Evolutionary conservation across 192 early-diverging fungal genomes (phyloP).

Genomic region (Phlyctochytrium planicorne): DNA sequence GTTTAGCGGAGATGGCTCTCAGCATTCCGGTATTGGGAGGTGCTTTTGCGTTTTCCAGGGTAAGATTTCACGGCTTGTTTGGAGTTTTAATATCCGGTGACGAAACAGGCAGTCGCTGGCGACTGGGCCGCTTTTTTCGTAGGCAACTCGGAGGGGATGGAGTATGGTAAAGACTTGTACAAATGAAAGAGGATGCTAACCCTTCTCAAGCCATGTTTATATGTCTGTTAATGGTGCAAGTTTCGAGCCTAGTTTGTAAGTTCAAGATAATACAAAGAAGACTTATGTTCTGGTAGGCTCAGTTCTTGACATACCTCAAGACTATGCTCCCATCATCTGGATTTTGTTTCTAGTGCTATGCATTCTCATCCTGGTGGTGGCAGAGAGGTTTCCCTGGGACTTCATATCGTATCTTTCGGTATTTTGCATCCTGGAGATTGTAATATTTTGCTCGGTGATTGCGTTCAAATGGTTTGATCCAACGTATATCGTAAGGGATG

Average conservation of each 20-base stretch:
- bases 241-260: neutral
- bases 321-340: constrained; percentile 2
- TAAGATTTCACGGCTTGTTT: no score
- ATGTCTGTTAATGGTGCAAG: neutral
- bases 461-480: neutral
- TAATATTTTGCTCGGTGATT: constrained; percentile 3
- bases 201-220: constrained; percentile 3
- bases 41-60: constrained; percentile 10
- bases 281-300: neutral
- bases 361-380: constrained; percentile 1
- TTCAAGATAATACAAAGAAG: neutral
- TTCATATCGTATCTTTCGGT: constrained; percentile 5
- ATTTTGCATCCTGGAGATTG: constrained; percentile 4
- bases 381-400: constrained; percentile 5
- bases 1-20: constrained; percentile 15
- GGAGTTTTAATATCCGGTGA: no score
- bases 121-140: constrained; percentile 10
- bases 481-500: no score
- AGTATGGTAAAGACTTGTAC: constrained; percentile 1
- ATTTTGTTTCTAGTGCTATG: neutral
- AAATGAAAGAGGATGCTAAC: no score
- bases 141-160: constrained; percentile 9
- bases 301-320: no score
- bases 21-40: constrained; percentile 11
- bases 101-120: neutral